Conservation (phyloP, 2,329 filamentous ascomycete genomes). For the Monilinia polystroma region DNA sequence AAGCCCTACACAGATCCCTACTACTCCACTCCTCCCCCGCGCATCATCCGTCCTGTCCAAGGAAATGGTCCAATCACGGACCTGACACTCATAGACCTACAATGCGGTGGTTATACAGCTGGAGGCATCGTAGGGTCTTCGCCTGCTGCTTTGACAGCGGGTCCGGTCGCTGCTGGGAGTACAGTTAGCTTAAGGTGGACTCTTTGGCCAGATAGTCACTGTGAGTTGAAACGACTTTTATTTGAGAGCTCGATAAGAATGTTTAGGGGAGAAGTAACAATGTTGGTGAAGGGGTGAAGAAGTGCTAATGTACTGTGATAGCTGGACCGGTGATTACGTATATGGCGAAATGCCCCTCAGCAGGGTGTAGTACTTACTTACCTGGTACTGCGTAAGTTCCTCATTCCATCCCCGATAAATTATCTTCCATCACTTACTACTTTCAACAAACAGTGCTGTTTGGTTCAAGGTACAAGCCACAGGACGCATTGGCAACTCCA, state of each 20-base stretch:
- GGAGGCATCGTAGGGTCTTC: constrained; percentile 49
- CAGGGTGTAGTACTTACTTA: constrained; percentile 50
- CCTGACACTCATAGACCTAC: constrained; percentile 52
- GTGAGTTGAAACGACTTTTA: not conserved
- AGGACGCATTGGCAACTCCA: constrained; percentile 29
- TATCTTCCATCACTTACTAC: too few species aligned
- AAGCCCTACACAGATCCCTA: constrained; percentile 48
- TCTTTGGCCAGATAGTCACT: constrained; percentile 45
- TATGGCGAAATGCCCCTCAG: constrained; percentile 55
- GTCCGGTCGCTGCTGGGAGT: constrained; percentile 53
- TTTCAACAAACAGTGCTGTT: not conserved
- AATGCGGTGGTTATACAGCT: constrained; percentile 55
- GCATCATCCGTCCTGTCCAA: constrained; percentile 57
- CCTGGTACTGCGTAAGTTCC: constrained; percentile 45
- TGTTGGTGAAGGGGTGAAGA: not conserved
- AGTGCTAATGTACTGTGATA: not conserved
- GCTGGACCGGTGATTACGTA: constrained; percentile 57
- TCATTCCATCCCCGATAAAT: too few species aligned
- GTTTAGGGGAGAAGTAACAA: not conserved
- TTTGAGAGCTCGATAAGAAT: not conserved
- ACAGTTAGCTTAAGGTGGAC: constrained; percentile 57
- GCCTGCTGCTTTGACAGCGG: constrained; percentile 56
- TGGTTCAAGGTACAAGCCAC: constrained; percentile 52
- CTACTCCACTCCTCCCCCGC: constrained; percentile 43
- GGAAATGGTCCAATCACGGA: constrained; percentile 59